Evolutionary conservation across 2,329 filamentous ascomycete species (phyloP), one percentile per base, ranked within the genome.

Genomic region (Colletotrichum chlorophyti): DNA sequence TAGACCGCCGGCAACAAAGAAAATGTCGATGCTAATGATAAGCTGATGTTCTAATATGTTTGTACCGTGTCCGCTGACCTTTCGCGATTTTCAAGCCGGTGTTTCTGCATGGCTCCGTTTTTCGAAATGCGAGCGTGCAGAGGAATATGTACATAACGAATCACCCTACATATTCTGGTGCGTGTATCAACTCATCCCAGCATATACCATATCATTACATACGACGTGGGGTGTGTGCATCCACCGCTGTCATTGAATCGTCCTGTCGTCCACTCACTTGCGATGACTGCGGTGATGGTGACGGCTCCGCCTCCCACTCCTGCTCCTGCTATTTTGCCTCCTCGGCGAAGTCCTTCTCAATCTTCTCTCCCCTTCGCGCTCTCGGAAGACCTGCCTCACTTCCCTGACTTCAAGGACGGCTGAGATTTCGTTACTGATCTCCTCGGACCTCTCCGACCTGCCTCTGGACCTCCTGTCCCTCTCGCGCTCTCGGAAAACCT

Each of bases 1-100:
- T 60, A 58, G 58, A 60, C 53, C 53, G 53, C 42, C 53, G 34
- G 47, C 58, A 53, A 53, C 35, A 58, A 31, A 50, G 26, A 59
- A 53, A 41, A 45, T 60, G 57, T 60, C 45, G 57, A 54, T 57
- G 38, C 42, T 60, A 47, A 58, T 58, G 58, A 47, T 27, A 40
- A 60, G 46, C 40, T 53, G 34, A 35, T 53, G 41, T 53, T 58
- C 35, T 19, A 42, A 31, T 27, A 24, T 27, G 27, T 27, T 45
- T 45, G 23, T 31, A 6, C 46, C 14, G 17, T 45, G 27, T 14
- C 40, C 10, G 6, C 14, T 29, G 19, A 21, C 34, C 12, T 23
- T 14, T 8, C 3, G 24, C 19, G 9, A 17, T n/a, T n/a, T n/a
- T n/a, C n/a, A n/a, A n/a, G n/a, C n/a, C n/a, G n/a, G n/a, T n/a